Percentiles rank a stretch among this genome's conserved stretches.
Evolutionary conservation across 2,329 filamentous ascomycete genomes (phyloP).

Genomic region (Hypoxylon sp.): DNA sequence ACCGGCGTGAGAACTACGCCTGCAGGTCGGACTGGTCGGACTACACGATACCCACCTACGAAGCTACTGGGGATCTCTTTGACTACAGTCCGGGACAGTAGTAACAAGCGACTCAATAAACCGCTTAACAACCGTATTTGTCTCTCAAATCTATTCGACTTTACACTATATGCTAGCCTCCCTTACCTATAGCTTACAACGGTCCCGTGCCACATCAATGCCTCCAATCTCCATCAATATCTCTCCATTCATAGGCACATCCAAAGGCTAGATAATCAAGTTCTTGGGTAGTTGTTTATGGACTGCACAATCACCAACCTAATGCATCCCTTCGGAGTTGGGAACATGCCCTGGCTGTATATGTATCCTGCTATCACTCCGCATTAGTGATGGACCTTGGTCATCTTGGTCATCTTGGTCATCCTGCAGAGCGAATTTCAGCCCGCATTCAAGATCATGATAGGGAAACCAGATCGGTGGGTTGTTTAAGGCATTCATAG

Average conservation of each 20-base stretch:
- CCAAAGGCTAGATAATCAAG: slow-evolving; percentile 11
- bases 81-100: slow-evolving; percentile 32
- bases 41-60: slow-evolving; percentile 23
- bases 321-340: slow-evolving; percentile 19
- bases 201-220: slow-evolving; percentile 33
- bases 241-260: slow-evolving; percentile 4
- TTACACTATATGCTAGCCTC: slow-evolving; percentile 24
- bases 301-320: slow-evolving; percentile 21
- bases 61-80: slow-evolving; percentile 16
- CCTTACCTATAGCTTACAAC: slow-evolving; percentile 30
- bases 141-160: slow-evolving; percentile 31
- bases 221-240: slow-evolving; percentile 15
- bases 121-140: background rate
- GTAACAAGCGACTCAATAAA: slow-evolving; percentile 27
- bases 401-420: background rate
- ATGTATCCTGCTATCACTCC: slow-evolving; percentile 26
- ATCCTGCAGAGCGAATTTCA: slow-evolving; percentile 15
- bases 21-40: slow-evolving; percentile 5
- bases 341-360: slow-evolving; percentile 16
- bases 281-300: slow-evolving; percentile 12
- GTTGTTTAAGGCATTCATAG: slow-evolving; percentile 24
- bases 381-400: slow-evolving; percentile 17
- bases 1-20: slow-evolving; percentile 13
- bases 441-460: slow-evolving; percentile 11
- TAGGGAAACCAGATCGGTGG: slow-evolving; percentile 16